Conservation (phyloP, 2,329 filamentous ascomycete species). For the Ophiocordyceps robertsii region DNA sequence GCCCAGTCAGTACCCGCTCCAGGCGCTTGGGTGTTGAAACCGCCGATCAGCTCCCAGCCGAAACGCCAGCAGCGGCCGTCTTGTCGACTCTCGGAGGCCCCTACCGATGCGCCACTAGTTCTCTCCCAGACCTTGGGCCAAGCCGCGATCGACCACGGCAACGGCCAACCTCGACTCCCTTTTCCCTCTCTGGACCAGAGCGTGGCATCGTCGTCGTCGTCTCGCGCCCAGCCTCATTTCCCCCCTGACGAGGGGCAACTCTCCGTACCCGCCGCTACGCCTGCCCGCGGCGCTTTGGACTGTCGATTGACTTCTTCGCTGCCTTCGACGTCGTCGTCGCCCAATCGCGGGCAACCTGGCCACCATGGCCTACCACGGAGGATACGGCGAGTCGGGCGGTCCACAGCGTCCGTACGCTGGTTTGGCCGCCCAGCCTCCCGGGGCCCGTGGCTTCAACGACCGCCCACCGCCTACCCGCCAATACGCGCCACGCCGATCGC, state of each 20-base stretch:
- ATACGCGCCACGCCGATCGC: constrained; percentile 23
- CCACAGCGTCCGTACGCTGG: constrained; percentile 36
- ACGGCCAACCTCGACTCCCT: too few relatives aligned
- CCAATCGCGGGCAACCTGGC: not conserved
- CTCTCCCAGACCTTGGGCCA: too few relatives aligned
- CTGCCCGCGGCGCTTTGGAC: not conserved
- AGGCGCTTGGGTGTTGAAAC: not conserved
- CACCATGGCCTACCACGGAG: constrained; percentile 37
- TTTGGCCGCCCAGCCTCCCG: constrained; percentile 13
- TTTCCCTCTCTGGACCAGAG: too few relatives aligned
- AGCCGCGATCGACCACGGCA: too few relatives aligned
- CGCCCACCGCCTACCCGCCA: constrained; percentile 17
- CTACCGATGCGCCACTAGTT: too few relatives aligned
- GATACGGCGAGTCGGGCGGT: constrained; percentile 21
- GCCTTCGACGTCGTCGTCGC: not conserved
- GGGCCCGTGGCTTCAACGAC: constrained; percentile 20
- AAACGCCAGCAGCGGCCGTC: not conserved
- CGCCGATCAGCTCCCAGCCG: not conserved
- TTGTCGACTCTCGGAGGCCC: too few relatives aligned
- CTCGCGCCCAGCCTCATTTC: too few relatives aligned
- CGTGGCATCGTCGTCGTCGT: too few relatives aligned
- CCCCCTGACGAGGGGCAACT: too few relatives aligned
- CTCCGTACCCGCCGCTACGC: not conserved
- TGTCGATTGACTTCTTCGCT: not conserved
- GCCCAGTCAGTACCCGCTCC: not conserved